phyloP scores from a whole-genome alignment of 2,329 filamentous ascomycete species.

The Colletotrichum trifolii region DNA sequence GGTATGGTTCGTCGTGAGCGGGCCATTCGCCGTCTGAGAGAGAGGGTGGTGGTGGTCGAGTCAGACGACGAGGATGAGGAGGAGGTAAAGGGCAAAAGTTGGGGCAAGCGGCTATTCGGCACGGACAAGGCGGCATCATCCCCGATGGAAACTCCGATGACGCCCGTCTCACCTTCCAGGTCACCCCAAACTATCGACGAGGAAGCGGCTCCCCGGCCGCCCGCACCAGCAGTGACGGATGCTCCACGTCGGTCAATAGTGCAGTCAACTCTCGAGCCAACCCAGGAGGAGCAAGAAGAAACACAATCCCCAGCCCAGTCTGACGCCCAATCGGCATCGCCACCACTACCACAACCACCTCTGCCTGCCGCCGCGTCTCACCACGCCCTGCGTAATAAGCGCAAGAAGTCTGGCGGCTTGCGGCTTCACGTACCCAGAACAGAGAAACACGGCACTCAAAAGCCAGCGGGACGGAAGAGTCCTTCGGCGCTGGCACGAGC shows the following conservation, averaged over 20 bases:
- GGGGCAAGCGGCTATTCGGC: constrained; percentile 50
- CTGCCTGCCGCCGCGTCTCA: constrained; percentile 8
- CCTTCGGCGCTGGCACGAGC: constrained; percentile 57
- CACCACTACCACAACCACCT: constrained; percentile 13
- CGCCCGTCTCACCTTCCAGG: constrained; percentile 25
- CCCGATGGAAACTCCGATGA: constrained; percentile 32
- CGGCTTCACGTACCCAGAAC: constrained; percentile 26
- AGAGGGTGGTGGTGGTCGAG: constrained; percentile 60
- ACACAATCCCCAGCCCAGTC: constrained; percentile 17
- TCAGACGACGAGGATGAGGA: constrained; percentile 41
- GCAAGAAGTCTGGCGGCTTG: constrained; percentile 21
- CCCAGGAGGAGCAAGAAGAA: constrained; percentile 35
- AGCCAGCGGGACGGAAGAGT: constrained; percentile 48
- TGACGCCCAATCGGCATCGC: neutral
- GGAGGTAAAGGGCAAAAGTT: constrained; percentile 49
- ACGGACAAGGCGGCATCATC: constrained; percentile 30
- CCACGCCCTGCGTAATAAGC: constrained; percentile 23
- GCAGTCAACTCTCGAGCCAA: constrained; percentile 29
- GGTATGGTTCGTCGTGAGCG: constrained; percentile 87
- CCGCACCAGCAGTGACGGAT: constrained; percentile 18
- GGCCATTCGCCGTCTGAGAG: constrained; percentile 70
- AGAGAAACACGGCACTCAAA: constrained; percentile 17
- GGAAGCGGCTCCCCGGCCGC: neutral
- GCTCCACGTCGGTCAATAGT: constrained; percentile 5
- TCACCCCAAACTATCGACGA: constrained; percentile 22